Base-by-base conservation (phyloP, 805 yeast species). In the Teunomyces tritomae region DNA sequence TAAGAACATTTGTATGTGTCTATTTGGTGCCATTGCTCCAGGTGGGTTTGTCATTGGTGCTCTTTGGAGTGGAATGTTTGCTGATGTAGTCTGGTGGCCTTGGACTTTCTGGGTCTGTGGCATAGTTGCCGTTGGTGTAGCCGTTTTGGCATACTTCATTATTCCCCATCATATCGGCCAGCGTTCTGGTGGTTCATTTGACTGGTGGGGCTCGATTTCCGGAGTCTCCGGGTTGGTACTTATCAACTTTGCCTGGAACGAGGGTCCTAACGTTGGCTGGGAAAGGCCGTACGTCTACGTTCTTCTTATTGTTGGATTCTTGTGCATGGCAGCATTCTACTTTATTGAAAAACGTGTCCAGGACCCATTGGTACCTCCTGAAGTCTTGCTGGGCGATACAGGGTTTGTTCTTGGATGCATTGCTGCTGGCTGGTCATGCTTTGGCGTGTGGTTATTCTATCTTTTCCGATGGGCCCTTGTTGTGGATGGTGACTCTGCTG, bases 11-110 rank as follows among this genome's bases (percentile, higher is more conserved):
- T 56, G 49, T 29, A 57, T 68, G 63, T 62, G 66, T 14, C 43
- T 61, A 4, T 67, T 63, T 50, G 72, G 70, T 2, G 66, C 70
- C 3, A 67, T 67, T 10, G 73, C 73, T 1, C 71, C 72, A 2
- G 45, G 52, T 9, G 73, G 72, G 4, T 65, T 63, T 43, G 56
- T 56, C 6, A 24, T 68, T 9, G 71, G 71, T 2, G 58, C 68
- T 1, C 43, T 66, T 10, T 60, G 67, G 33, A 47, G 57, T 13
- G 64, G 62, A 4, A 43, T 63, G n/a, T 56, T 65, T 37, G 56
- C 63, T 2, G 57, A 50, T 8, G 39, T 54, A 8, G 62, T 57
- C 3, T 66, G 71, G 70, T 67, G 71, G 72, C 70, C 70, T 1
- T 65, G 70, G 71, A 47, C 54, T 0, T 65, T 61, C 43, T 67